Evolutionary conservation across 1,284 basidiomycete genomes (phyloP).

Genomic region (Fomitiporia mediterranea): DNA sequence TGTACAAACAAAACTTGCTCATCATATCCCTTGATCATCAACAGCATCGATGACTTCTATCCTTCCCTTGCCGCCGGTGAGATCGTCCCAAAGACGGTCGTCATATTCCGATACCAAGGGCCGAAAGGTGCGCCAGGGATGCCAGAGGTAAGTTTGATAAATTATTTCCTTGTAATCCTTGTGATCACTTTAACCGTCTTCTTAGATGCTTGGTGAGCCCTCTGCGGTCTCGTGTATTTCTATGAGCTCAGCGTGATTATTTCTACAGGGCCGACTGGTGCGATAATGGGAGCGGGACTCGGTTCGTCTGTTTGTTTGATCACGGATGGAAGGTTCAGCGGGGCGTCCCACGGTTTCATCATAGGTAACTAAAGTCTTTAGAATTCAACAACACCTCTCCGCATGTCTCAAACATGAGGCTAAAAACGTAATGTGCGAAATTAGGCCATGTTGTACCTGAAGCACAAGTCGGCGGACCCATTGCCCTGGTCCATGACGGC

Average conservation of each 20-base stretch:
- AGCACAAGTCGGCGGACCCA: constrained; percentile 90
- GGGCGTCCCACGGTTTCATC: constrained; percentile 62
- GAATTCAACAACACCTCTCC: background rate
- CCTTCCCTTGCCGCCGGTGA: constrained; percentile 78
- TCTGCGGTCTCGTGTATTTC: background rate
- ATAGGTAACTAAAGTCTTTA: constrained; percentile 41
- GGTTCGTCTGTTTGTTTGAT: constrained; percentile 88
- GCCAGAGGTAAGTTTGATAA: constrained; percentile 63
- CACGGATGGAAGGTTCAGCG: constrained; percentile 96
- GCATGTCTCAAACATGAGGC: background rate
- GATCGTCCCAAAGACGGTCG: constrained; percentile 81
- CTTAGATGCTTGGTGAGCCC: constrained; percentile 46
- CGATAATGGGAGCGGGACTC: constrained; percentile 91
- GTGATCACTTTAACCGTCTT: background rate
- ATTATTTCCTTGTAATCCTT: background rate
- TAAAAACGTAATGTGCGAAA: no score
- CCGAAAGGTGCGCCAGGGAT: constrained; percentile 96
- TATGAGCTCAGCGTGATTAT: background rate
- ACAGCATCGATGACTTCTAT: constrained; percentile 79
- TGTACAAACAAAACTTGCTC: background rate
- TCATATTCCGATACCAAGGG: constrained; percentile 93
- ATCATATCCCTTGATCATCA: background rate
- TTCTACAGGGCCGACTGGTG: constrained; percentile 72
- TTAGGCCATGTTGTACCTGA: constrained; percentile 88
- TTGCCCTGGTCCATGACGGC: constrained; percentile 90